phyloP scores from a whole-genome alignment of 2,329 filamentous ascomycete genomes.

The Colletotrichum sp. region DNA sequence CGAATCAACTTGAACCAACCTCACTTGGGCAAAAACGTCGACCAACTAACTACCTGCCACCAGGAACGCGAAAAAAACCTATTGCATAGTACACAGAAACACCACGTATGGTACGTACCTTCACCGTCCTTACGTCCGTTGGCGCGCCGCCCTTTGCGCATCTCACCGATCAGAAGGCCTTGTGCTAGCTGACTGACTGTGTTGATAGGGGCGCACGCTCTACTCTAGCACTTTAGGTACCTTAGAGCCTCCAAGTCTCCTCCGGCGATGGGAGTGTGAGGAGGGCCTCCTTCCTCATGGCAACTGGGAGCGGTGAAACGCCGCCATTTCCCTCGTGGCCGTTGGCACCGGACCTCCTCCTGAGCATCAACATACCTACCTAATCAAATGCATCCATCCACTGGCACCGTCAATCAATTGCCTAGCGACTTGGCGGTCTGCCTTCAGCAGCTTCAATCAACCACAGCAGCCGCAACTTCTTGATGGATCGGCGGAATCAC shows the following conservation, averaged over 20 bases:
- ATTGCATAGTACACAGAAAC: background rate
- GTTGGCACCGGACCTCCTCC: background rate
- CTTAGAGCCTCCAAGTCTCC: background rate
- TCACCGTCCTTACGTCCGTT: conserved; percentile 5
- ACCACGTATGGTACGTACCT: background rate
- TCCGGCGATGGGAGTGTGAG: background rate
- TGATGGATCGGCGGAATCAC: background rate
- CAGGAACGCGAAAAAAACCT: background rate
- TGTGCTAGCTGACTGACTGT: background rate
- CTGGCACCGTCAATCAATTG: background rate
- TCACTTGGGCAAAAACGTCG: background rate
- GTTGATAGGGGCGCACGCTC: background rate
- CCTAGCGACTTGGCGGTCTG: background rate
- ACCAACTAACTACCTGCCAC: background rate
- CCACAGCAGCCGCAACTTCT: background rate
- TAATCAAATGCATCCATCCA: background rate
- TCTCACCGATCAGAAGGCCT: background rate
- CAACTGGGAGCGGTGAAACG: background rate
- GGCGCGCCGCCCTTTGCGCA: background rate
- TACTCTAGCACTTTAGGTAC: background rate
- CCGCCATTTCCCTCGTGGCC: background rate
- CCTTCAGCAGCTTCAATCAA: background rate
- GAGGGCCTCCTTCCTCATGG: background rate
- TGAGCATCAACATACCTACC: background rate
- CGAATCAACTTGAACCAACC: background rate